These are phyloP conservation scores for Dinochytrium kinnereticum DNA, from an alignment of 371 early-diverging fungal genomes.

Conservation along the genomic window DNA sequence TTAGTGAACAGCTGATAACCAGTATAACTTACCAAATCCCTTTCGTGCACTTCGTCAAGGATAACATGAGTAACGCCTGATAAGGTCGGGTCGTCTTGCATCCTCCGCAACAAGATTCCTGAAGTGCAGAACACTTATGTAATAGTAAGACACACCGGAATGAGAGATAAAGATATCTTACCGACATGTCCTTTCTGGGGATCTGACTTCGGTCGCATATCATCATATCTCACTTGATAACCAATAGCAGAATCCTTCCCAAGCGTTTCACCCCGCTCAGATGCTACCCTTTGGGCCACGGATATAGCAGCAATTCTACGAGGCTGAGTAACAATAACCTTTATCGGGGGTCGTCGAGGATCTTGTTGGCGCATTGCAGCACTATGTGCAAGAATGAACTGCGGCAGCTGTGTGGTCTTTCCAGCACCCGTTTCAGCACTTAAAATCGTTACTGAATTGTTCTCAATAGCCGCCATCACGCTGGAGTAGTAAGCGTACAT, in stretches of 20 bases:
- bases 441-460: constrained; percentile 74
- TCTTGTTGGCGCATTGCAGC: constrained; percentile 50
- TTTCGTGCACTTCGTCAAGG: constrained; percentile 74
- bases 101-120: constrained; percentile 63
- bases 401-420: constrained; percentile 93
- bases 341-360: constrained; percentile 30
- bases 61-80: constrained; percentile 56
- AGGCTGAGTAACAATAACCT: constrained; percentile 94
- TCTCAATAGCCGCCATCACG: constrained; percentile 58
- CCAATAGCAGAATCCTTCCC: constrained; percentile 66
- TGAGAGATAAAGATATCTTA: constrained; percentile 10
- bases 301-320: constrained; percentile 93
- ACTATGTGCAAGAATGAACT: constrained; percentile 73
- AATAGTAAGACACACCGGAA: not conserved
- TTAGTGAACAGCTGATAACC: constrained; percentile 4
- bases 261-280: constrained; percentile 71
- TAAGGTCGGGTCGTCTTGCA: constrained; percentile 54
- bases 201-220: constrained; percentile 57
- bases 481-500: constrained; percentile 42
- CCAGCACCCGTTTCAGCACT: constrained; percentile 95
- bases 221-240: constrained; percentile 80
- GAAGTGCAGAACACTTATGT: constrained; percentile 62
- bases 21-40: constrained; percentile 46
- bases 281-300: constrained; percentile 88
- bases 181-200: constrained; percentile 40